These are phyloP conservation scores for Trichophaea hybrida DNA, from an alignment of 2,329 filamentous ascomycete genomes.

Conservation along the genomic window DNA sequence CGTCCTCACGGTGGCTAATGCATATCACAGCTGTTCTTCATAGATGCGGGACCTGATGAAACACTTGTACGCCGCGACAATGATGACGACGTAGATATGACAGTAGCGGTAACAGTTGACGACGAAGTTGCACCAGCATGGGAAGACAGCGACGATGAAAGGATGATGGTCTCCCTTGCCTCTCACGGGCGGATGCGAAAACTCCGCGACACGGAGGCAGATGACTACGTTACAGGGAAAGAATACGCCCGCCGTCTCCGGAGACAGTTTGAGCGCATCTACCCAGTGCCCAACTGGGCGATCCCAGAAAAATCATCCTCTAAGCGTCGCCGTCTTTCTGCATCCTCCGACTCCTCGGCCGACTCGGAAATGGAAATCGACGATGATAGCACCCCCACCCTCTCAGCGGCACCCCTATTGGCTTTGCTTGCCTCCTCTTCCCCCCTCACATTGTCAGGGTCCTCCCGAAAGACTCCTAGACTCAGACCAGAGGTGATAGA, in stretches of 20 bases:
- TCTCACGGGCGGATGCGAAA: constrained; percentile 64
- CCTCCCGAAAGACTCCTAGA: constrained; percentile 55
- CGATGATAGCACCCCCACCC: constrained; percentile 37
- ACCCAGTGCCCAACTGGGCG: constrained; percentile 50
- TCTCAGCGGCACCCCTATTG: constrained; percentile 34
- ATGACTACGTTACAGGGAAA: constrained; percentile 72
- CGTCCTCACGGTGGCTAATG: constrained; percentile 29
- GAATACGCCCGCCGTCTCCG: constrained; percentile 73
- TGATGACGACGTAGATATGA: constrained; percentile 26
- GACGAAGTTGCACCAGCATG: constrained; percentile 49
- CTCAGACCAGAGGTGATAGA: constrained; percentile 77
- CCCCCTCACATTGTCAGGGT: constrained; percentile 44
- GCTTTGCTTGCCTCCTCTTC: constrained; percentile 61
- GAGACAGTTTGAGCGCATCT: constrained; percentile 49
- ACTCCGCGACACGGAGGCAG: constrained; percentile 61
- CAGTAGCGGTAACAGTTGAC: constrained; percentile 31
- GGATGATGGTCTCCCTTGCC: constrained; percentile 68
- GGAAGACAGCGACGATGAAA: constrained; percentile 93
- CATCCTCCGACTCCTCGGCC: constrained; percentile 29
- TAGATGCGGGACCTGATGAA: constrained; percentile 36
- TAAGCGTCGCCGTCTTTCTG: constrained; percentile 31
- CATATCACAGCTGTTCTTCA: constrained; percentile 51
- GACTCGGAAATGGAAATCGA: constrained; percentile 42
- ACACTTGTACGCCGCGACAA: constrained; percentile 33
- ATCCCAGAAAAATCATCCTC: constrained; percentile 31